phyloP scores from a whole-genome alignment of 2,329 filamentous ascomycete species.

The Coniochaeta sp. region DNA sequence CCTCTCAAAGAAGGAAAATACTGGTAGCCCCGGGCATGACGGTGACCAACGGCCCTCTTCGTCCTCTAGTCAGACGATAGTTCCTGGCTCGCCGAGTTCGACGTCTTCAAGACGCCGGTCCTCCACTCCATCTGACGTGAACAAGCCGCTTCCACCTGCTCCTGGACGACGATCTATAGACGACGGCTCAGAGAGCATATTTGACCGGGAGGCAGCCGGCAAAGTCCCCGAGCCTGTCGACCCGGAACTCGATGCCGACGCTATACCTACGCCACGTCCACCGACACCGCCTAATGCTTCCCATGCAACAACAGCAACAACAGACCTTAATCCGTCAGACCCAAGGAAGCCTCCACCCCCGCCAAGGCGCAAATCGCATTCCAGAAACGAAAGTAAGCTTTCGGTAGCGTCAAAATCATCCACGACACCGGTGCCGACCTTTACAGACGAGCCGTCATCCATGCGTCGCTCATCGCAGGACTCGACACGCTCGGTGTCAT shows the following conservation, averaged over 20 bases:
- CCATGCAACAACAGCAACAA: constrained; percentile 24
- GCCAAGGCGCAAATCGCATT: constrained; percentile 44
- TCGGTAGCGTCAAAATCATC: constrained; percentile 6
- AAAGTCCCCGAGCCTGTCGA: constrained; percentile 39
- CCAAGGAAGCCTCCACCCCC: constrained; percentile 36
- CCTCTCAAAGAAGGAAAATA: constrained; percentile 24
- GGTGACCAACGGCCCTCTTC: constrained; percentile 15
- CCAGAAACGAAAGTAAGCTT: constrained; percentile 35
- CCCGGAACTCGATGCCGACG: constrained; percentile 17
- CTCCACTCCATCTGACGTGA: constrained; percentile 41
- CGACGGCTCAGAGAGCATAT: constrained; percentile 42
- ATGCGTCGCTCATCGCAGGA: constrained; percentile 40
- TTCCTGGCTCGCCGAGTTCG: neutral
- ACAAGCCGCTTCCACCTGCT: constrained; percentile 56
- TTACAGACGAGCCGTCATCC: neutral
- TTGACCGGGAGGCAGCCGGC: constrained; percentile 46
- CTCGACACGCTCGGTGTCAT: constrained; percentile 39
- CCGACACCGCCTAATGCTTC: constrained; percentile 31
- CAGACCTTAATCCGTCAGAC: constrained; percentile 20
- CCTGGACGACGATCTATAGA: constrained; percentile 39
- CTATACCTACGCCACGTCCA: constrained; percentile 23
- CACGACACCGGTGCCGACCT: neutral
- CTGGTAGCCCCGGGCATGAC: constrained; percentile 19
- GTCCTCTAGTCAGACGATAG: constrained; percentile 5
- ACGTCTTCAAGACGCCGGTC: constrained; percentile 22